Evolutionary conservation across 305 asterid species (phyloP), one percentile per base, ranked within the genome.

Genomic region (Fraxinus ornus): DNA sequence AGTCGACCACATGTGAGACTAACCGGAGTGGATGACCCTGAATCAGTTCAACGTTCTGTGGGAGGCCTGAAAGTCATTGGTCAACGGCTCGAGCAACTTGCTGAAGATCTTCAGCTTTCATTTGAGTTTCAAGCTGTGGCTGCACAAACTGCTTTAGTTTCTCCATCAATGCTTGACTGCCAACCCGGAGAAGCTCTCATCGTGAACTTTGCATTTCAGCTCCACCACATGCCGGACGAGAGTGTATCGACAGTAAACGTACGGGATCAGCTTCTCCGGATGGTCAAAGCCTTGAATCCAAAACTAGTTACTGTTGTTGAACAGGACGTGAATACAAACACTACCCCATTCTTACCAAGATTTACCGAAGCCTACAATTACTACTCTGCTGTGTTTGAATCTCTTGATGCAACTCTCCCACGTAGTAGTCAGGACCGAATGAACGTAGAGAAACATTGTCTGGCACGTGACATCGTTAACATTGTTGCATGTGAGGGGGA

Each of bases 141-240:
- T 47, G 87, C 98, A 12, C 87, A 88, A 66, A 90, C 97, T 6
- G 90, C 94, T 76, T 77, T 94, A 70, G 92, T 95, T 47, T 86
- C 91, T 37, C 94, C 94, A 4, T 77, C 84, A 6, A 80, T 89
- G 89, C 93, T 94, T 0, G 83, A 85, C 6, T 85, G 92, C 87
- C 88, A 70, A 75, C 94, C 95, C 1, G 91, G 90, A 3, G 97
- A 94, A 86, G 96, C 97, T 33, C 78, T 94, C 4, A 79, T 95
- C 0, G 98, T 95, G 62, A 95, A 95, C 87, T 95, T 94, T 10
- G 97, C 99, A 1, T 95, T 95, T 85, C 99, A 94, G 94, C 98
- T 95, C 79, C 99, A 95, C 90, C 99, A 95, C 91, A 81, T 94
- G 91, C 99, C 97, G 0, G 97, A 95, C 60, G 99, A 95, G 90